Conservation (phyloP, 2,329 filamentous ascomycete genomes). For the Xylariales sp. region DNA sequence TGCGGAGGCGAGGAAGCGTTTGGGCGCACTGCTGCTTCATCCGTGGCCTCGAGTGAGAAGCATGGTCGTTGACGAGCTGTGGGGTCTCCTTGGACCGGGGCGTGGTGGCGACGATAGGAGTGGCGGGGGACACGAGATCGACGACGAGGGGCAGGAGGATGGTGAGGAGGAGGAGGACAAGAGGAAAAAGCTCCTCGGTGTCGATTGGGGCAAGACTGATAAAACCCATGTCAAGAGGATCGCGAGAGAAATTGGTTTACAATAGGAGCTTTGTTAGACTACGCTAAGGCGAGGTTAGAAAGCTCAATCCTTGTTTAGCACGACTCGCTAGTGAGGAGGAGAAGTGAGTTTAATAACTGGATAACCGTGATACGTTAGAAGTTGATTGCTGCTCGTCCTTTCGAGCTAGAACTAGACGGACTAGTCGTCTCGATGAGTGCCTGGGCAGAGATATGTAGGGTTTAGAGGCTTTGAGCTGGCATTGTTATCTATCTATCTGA, state of each 20-base stretch:
- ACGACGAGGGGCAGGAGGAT: conserved; percentile 35
- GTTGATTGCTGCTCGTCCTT: not conserved
- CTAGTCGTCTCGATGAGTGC: not conserved
- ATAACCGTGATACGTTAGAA: too few relatives aligned
- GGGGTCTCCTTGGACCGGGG: conserved; percentile 54
- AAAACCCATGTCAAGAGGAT: conserved; percentile 58
- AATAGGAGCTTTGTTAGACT: conserved; percentile 31
- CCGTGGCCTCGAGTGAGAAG: conserved; percentile 81
- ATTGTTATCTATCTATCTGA: not conserved
- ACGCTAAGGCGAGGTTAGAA: not conserved
- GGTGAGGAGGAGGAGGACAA: not conserved
- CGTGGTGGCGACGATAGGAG: not conserved
- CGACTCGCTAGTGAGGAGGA: not conserved
- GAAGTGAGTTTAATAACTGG: not conserved
- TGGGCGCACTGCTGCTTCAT: conserved; percentile 80
- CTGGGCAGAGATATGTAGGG: not conserved
- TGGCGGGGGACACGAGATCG: conserved; percentile 34
- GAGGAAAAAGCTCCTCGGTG: conserved; percentile 57
- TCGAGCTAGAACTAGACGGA: too few relatives aligned
- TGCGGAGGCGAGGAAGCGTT: conserved; percentile 70
- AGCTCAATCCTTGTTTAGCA: conserved; percentile 1
- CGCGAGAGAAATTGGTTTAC: conserved; percentile 58
- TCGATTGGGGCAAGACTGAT: conserved; percentile 69
- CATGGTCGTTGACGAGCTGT: conserved; percentile 70
- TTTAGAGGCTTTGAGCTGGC: not conserved